Evolutionary conservation across 805 yeast genomes (phyloP).

Genomic region (Candida corydali): DNA sequence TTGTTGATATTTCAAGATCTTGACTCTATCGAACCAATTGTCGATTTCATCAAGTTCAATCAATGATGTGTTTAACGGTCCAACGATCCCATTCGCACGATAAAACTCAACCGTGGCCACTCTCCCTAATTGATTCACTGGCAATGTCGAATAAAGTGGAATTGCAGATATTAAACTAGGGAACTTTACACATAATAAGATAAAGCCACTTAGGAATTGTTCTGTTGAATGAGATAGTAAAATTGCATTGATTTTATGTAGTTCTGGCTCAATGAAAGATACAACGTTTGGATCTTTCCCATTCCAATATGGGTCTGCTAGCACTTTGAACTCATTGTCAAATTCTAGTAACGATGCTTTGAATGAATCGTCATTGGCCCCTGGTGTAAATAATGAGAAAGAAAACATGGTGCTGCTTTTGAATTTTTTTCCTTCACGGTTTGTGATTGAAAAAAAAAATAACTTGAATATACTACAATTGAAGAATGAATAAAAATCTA

Average conservation of each 20-base stretch:
- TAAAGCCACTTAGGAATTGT: slow-evolving; percentile 76
- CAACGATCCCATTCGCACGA: slow-evolving; percentile 66
- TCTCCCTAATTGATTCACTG: slow-evolving; percentile 82
- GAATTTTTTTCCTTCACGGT: background rate
- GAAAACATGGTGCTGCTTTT: slow-evolving; percentile 30
- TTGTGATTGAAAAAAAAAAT: too few species aligned
- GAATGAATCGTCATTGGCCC: slow-evolving; percentile 23
- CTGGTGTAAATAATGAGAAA: slow-evolving; percentile 30
- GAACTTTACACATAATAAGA: slow-evolving; percentile 55
- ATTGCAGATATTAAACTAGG: slow-evolving; percentile 55
- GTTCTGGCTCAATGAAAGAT: slow-evolving; percentile 28
- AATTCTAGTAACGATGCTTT: slow-evolving; percentile 52
- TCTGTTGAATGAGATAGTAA: slow-evolving; percentile 84
- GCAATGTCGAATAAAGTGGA: slow-evolving; percentile 85
- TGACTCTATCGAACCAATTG: slow-evolving; percentile 68
- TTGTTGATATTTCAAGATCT: slow-evolving; percentile 74
- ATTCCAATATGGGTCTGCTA: slow-evolving; percentile 78
- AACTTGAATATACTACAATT: background rate
- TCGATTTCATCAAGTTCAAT: slow-evolving; percentile 75
- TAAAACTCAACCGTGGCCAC: slow-evolving; percentile 82
- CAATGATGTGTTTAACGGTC: slow-evolving; percentile 57
- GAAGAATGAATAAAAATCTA: background rate
- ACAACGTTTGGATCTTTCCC: slow-evolving; percentile 38
- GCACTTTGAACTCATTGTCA: slow-evolving; percentile 48
- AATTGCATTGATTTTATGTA: slow-evolving; percentile 55